These are phyloP conservation scores for Pichia nanzhaoensis DNA, from an alignment of 805 yeast genomes.

Conservation along the genomic window DNA sequence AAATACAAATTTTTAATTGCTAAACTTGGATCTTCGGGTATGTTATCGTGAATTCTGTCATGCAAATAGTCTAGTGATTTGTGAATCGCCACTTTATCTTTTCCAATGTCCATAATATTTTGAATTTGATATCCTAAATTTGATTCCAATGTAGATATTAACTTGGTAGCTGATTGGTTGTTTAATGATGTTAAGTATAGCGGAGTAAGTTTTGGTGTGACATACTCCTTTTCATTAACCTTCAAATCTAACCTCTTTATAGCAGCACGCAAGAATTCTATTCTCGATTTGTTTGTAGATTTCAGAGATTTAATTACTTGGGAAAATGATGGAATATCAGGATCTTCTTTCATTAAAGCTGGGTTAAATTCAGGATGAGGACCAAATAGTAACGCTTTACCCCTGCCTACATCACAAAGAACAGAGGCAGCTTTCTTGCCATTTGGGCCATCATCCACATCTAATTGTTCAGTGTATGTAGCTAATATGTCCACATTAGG, in stretches of 20 bases:
- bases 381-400: slow-evolving; percentile 72
- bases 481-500: slow-evolving; percentile 69
- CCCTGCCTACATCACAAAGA: slow-evolving; percentile 60
- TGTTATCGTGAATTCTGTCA: slow-evolving; percentile 26
- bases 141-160: slow-evolving; percentile 29
- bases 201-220: slow-evolving; percentile 66
- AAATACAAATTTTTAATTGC: slow-evolving; percentile 51
- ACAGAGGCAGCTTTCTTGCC: slow-evolving; percentile 62
- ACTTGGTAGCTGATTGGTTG: slow-evolving; percentile 23
- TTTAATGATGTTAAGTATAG: slow-evolving; percentile 44
- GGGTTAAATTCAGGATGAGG: slow-evolving; percentile 86
- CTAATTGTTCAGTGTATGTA: slow-evolving; percentile 47
- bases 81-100: slow-evolving; percentile 51
- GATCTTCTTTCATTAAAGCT: slow-evolving; percentile 33
- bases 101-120: slow-evolving; percentile 41
- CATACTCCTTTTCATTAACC: slow-evolving; percentile 48
- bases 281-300: slow-evolving; percentile 41
- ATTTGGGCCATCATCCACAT: slow-evolving; percentile 35
- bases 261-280: slow-evolving; percentile 49
- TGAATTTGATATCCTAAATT: slow-evolving; percentile 34
- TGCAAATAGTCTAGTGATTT: slow-evolving; percentile 29
- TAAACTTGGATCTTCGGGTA: slow-evolving; percentile 48
- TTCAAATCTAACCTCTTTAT: slow-evolving; percentile 57
- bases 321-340: slow-evolving; percentile 21
- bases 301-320: slow-evolving; percentile 36